Conservation (phyloP, 1,284 basidiomycete genomes). For the Afroboletus lepidellus region DNA sequence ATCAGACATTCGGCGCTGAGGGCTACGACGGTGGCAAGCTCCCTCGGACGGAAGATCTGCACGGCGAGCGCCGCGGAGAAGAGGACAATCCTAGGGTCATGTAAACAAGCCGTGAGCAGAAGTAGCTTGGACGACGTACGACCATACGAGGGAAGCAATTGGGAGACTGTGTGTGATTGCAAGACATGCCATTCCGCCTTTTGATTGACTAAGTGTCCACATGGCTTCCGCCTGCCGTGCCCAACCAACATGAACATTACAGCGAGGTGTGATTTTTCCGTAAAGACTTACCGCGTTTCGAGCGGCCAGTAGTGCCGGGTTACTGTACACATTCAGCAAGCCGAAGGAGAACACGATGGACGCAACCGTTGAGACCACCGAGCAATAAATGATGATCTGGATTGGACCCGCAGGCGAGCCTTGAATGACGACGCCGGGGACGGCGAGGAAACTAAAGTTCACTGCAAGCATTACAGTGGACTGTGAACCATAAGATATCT, state of each 20-base stretch:
- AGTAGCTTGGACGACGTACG: slow-evolving; percentile 5
- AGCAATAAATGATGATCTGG: slow-evolving; percentile 18
- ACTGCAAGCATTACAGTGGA: slow-evolving; percentile 25
- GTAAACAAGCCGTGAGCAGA: background rate
- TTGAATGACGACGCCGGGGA: slow-evolving; percentile 7
- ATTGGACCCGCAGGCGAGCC: background rate
- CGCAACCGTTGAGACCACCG: slow-evolving; percentile 10
- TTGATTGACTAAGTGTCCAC: slow-evolving; percentile 2
- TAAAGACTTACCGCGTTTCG: slow-evolving; percentile 12
- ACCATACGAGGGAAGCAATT: slow-evolving; percentile 20
- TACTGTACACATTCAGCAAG: slow-evolving; percentile 19
- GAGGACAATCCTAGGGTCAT: slow-evolving; percentile 8
- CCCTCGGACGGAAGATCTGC: slow-evolving; percentile 12
- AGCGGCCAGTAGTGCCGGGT: slow-evolving; percentile 10
- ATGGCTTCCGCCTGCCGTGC: slow-evolving; percentile 10
- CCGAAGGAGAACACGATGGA: slow-evolving; percentile 20
- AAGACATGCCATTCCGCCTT: slow-evolving; percentile 12
- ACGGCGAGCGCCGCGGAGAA: slow-evolving; percentile 10
- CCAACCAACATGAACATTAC: background rate
- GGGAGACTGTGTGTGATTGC: slow-evolving; percentile 20
- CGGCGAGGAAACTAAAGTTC: slow-evolving; percentile 20
- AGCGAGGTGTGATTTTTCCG: no score
- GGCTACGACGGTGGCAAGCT: background rate
- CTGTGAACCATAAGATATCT: slow-evolving; percentile 9
- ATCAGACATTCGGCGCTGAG: slow-evolving; percentile 12